Conservation (phyloP, 2,329 filamentous ascomycete species). For the Mycosphaerelloides madeirae region DNA sequence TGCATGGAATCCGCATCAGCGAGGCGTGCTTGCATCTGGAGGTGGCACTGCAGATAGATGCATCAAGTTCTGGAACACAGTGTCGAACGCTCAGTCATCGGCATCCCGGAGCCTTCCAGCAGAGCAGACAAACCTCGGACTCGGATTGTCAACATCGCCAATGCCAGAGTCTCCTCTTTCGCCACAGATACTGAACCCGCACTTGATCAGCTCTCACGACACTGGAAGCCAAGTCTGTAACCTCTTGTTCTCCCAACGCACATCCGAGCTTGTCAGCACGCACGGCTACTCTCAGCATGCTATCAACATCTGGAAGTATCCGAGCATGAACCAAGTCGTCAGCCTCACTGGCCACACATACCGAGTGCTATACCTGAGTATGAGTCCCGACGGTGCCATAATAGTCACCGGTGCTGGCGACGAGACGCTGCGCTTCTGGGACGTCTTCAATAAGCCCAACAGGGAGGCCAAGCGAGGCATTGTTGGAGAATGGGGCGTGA, state of each 20-base stretch:
- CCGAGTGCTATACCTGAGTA: slow-evolving; percentile 89
- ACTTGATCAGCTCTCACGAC: slow-evolving; percentile 72
- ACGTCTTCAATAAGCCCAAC: slow-evolving; percentile 80
- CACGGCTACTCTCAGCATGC: slow-evolving; percentile 98
- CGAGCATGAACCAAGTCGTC: slow-evolving; percentile 93
- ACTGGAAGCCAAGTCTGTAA: slow-evolving; percentile 99
- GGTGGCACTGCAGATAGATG: slow-evolving; percentile 92
- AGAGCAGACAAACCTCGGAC: slow-evolving; percentile 22
- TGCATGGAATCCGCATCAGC: slow-evolving; percentile 94
- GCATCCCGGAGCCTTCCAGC: slow-evolving; percentile 22
- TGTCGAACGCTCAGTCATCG: slow-evolving; percentile 37
- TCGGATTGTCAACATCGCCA: slow-evolving; percentile 25
- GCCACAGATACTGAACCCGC: slow-evolving; percentile 41
- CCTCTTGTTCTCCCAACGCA: slow-evolving; percentile 93
- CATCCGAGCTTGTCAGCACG: slow-evolving; percentile 93
- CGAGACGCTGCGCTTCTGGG: slow-evolving; percentile 95
- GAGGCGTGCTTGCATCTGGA: slow-evolving; percentile 87
- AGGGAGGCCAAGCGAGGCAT: slow-evolving; percentile 58
- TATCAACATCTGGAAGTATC: slow-evolving; percentile 99
- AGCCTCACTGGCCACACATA: slow-evolving; percentile 95
- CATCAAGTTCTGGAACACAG: slow-evolving; percentile 97
- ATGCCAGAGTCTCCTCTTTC: slow-evolving; percentile 26
- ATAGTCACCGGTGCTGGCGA: slow-evolving; percentile 96
- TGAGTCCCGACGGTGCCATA: slow-evolving; percentile 91
- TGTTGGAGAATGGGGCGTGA: slow-evolving; percentile 67